These are phyloP conservation scores for Cylindrotheca closterium DNA, from an alignment of 108 stramenopile genomes.

Conservation along the genomic window DNA sequence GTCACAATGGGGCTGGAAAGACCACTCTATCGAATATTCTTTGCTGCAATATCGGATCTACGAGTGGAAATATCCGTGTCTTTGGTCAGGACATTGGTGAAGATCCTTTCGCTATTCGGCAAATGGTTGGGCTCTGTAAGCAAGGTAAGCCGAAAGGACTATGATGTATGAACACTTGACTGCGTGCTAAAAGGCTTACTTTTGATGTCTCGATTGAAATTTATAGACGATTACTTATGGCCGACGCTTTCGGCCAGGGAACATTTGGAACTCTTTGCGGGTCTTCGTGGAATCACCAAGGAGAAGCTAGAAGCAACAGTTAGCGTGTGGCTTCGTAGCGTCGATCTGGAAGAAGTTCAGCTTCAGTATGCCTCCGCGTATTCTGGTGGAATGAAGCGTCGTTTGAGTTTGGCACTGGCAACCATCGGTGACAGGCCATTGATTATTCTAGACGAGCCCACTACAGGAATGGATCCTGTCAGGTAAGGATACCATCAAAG, in stretches of 20 bases:
- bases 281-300: slow-evolving; percentile 49
- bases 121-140: slow-evolving; percentile 63
- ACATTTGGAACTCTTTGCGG: slow-evolving; percentile 84
- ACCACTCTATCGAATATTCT: slow-evolving; percentile 72
- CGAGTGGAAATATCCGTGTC: slow-evolving; percentile 56
- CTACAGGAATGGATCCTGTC: slow-evolving; percentile 87
- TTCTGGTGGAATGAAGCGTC: slow-evolving; percentile 89
- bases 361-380: slow-evolving; percentile 28
- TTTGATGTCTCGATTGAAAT: neutral
- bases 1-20: slow-evolving; percentile 72
- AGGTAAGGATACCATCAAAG: slow-evolving; percentile 18
- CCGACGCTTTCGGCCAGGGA: slow-evolving; percentile 80
- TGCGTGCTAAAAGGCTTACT: neutral
- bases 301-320: slow-evolving; percentile 20
- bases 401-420: slow-evolving; percentile 77
- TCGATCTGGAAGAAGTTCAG: slow-evolving; percentile 45
- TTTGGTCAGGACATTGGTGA: slow-evolving; percentile 35
- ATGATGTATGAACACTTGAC: neutral
- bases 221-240: slow-evolving; percentile 85
- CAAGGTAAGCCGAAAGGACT: slow-evolving; percentile 50
- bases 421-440: slow-evolving; percentile 78
- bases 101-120: slow-evolving; percentile 25
- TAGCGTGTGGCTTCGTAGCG: slow-evolving; percentile 42
- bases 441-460: slow-evolving; percentile 81
- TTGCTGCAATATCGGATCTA: slow-evolving; percentile 67